Evolutionary conservation across 2,329 filamentous ascomycete species (phyloP).

Genomic region (Phyllosticta citribraziliensis): DNA sequence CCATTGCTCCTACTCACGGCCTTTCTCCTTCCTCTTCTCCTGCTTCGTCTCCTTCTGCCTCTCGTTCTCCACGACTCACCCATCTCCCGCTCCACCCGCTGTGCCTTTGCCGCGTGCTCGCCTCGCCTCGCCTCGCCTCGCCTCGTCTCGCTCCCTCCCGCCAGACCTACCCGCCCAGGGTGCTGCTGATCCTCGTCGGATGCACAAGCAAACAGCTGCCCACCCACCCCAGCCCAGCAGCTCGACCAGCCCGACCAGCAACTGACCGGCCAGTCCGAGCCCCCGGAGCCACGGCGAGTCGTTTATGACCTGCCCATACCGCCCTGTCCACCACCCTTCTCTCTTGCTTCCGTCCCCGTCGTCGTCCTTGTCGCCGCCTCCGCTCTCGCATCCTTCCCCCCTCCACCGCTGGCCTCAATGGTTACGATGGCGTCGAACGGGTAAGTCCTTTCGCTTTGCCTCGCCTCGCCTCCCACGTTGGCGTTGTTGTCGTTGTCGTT

Average conservation of each 20-base stretch:
- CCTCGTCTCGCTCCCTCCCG: too few species aligned
- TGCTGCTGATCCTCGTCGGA: not conserved
- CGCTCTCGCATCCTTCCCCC: not conserved
- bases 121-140: too few species aligned
- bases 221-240: conserved; percentile 3
- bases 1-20: too few species aligned
- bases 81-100: too few species aligned
- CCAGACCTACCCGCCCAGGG: not conserved
- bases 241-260: conserved; percentile 4
- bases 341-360: not conserved
- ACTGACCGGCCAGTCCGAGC: conserved; percentile 8
- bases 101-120: too few species aligned
- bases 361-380: not conserved
- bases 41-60: too few species aligned
- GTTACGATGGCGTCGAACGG: conserved; percentile 35
- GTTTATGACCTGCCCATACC: conserved; percentile 9
- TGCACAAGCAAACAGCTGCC: conserved; percentile 4
- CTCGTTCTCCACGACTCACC: not conserved
- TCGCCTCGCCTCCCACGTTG: not conserved
- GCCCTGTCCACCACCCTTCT: conserved; percentile 5
- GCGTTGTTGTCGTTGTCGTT: too few species aligned
- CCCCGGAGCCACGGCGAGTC: conserved; percentile 2
- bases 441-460: conserved; percentile 21
- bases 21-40: too few species aligned
- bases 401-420: conserved; percentile 21